A percentile compares a stretch with the other conserved stretches of the same genome.
Conservation (phyloP, 2,329 filamentous ascomycete species). For the Fusarium chlamydosporum region DNA sequence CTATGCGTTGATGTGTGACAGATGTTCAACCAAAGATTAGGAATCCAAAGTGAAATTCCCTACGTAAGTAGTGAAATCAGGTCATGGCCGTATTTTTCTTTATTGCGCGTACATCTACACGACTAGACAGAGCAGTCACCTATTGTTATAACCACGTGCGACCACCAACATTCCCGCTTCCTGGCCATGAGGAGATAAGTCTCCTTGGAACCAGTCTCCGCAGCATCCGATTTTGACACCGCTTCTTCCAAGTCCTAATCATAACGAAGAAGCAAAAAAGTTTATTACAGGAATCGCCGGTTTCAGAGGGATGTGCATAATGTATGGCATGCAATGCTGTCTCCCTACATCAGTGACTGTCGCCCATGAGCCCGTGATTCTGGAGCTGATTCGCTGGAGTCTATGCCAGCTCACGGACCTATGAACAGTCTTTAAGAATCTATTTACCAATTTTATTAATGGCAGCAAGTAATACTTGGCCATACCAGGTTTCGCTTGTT, state of each 20-base stretch:
- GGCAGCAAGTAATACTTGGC: background rate
- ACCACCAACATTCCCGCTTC: slow-evolving; percentile 1
- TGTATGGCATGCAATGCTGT: slow-evolving; percentile 24
- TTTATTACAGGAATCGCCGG: slow-evolving; percentile 4
- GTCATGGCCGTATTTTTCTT: background rate
- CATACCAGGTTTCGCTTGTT: background rate
- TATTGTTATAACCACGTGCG: slow-evolving; percentile 34
- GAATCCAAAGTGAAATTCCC: background rate
- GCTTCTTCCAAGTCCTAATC: slow-evolving; percentile 24
- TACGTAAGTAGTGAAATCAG: background rate
- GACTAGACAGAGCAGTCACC: background rate
- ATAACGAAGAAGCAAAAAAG: slow-evolving; percentile 28
- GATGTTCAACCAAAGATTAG: background rate
- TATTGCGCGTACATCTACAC: background rate
- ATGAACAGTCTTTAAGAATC: slow-evolving; percentile 17
- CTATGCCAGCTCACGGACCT: slow-evolving; percentile 12
- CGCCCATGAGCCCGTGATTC: slow-evolving; percentile 42
- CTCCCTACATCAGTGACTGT: slow-evolving; percentile 9
- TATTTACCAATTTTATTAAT: slow-evolving; percentile 1
- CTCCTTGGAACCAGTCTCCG: slow-evolving; percentile 1
- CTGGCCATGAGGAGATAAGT: background rate
- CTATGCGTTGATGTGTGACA: background rate
- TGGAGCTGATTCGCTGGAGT: slow-evolving; percentile 43
- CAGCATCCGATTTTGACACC: slow-evolving; percentile 29
- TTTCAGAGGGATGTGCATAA: slow-evolving; percentile 35